A percentile compares a stretch with the other conserved stretches of the same genome.
phyloP scores from a whole-genome alignment of 2,329 filamentous ascomycete genomes.

The Colletotrichum nymphaeae region DNA sequence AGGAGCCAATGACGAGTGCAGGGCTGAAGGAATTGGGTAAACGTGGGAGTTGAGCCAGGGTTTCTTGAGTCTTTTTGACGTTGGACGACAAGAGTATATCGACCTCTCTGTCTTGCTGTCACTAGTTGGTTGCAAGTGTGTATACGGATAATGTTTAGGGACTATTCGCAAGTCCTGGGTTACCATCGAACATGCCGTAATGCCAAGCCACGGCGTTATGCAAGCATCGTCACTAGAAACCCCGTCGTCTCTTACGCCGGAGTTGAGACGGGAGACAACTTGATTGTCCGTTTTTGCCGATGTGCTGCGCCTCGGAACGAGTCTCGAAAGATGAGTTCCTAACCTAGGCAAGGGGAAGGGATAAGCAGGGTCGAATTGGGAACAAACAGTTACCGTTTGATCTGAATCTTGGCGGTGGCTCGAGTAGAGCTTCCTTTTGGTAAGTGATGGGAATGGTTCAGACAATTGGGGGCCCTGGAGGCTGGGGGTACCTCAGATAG shows the following conservation, averaged over 20 bases:
- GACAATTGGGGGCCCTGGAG: background rate
- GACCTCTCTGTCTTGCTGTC: too few species aligned
- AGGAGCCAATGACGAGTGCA: slow-evolving; percentile 4
- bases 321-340: background rate
- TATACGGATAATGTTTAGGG: too few species aligned
- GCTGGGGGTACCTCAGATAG: background rate
- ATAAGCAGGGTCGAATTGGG: background rate
- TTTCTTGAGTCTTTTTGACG: background rate
- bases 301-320: slow-evolving; percentile 20
- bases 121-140: too few species aligned
- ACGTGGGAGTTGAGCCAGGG: background rate
- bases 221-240: background rate
- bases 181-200: background rate
- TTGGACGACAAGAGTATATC: background rate
- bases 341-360: background rate
- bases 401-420: slow-evolving; percentile 23
- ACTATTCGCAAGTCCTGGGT: background rate
- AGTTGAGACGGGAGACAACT: slow-evolving; percentile 2
- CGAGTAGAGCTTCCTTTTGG: slow-evolving; percentile 23
- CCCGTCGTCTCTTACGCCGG: background rate
- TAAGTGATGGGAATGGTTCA: background rate
- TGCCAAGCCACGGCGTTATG: slow-evolving; percentile 1
- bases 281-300: background rate
- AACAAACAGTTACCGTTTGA: slow-evolving; percentile 32
- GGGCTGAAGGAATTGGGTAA: background rate